These are phyloP conservation scores for Epichloe festucae DNA, from an alignment of 2,329 filamentous ascomycete genomes.

Conservation along the genomic window DNA sequence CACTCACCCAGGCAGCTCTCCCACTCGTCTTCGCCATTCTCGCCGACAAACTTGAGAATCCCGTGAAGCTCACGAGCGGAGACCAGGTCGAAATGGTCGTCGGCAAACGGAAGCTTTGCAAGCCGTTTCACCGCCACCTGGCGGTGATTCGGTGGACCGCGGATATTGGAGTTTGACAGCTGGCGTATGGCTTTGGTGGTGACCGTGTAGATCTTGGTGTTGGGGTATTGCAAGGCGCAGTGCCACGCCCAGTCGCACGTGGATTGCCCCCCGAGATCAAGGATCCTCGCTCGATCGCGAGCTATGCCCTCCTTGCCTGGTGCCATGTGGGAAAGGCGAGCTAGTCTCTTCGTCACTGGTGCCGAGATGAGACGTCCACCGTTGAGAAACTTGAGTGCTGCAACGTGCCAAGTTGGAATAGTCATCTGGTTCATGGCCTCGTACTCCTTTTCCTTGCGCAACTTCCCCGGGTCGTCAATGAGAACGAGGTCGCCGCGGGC, in stretches of 20 bases:
- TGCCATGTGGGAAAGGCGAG: constrained; percentile 37
- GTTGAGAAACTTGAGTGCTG: constrained; percentile 47
- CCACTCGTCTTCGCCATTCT: constrained; percentile 70
- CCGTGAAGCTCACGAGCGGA: constrained; percentile 79
- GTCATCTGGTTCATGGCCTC: constrained; percentile 65
- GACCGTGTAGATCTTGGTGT: constrained; percentile 78
- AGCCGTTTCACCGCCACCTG: constrained; percentile 66
- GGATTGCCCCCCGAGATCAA: constrained; percentile 77
- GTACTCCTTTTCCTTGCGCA: constrained; percentile 61
- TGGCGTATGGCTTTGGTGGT: constrained; percentile 61
- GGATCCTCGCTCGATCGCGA: constrained; percentile 50
- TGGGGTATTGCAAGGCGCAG: constrained; percentile 72
- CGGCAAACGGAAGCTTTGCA: constrained; percentile 71
- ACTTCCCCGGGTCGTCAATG: constrained; percentile 49
- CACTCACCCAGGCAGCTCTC: constrained; percentile 75
- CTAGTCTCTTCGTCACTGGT: constrained; percentile 49
- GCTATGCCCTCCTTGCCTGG: constrained; percentile 29
- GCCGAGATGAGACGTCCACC: constrained; percentile 51
- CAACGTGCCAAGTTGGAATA: constrained; percentile 47
- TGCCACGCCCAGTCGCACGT: constrained; percentile 95
- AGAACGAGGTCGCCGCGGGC: constrained; percentile 57
- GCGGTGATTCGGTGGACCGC: constrained; percentile 77
- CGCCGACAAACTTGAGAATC: constrained; percentile 60
- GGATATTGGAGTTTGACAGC: constrained; percentile 59
- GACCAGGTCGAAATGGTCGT: constrained; percentile 80